Base-by-base conservation (phyloP, 495 filamentous ascomycete genomes). In the Achaetomiella virescens region DNA sequence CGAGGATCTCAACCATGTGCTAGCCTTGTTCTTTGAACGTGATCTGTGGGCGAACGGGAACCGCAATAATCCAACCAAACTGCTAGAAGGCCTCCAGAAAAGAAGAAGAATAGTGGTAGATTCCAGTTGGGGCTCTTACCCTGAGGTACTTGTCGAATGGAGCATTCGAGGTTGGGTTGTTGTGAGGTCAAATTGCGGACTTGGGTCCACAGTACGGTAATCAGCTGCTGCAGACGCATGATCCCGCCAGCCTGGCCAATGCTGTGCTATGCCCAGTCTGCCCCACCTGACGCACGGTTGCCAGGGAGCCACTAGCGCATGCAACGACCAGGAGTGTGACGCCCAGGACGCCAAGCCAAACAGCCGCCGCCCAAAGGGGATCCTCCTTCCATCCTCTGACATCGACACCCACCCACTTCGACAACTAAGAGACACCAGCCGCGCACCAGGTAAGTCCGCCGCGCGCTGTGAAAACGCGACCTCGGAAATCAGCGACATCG, bases 271-370 rank as follows among this genome's bases (percentile, higher is more conserved):
- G 44, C 42, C 47, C 50, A 48, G 54, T 1, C 20, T 56, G 53
- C 53, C 53, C 51, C 48, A 57, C 57, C 38, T 31, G 18, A 27
- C 45, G 59, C 59, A 61, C 59, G 53, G 59, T 61, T 61, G 59
- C 59, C 49, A 54, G 44, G 59, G 54, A 33, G 53, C 58, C 58
- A 52, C 25, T 61, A 40, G 58, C 48, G 58, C 58, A 55, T 57
- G 47, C 43, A 20, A 37, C 44, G n/a, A 21, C 14, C 38, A 20
- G 41, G 42, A 24, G 42, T 24, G 24, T 25, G 40, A 36, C 40
- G 36, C 40, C 27, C 5, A 31, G 29, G 31, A 21, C 33, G 59
- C 59, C 59, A 61, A 61, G 59, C 42, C 33, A 53, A 57, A 57
- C 59, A 61, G 42, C 53, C 59, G 53, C 47, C 59, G 35, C 58